Evolutionary conservation across 768 basidiomycete genomes (phyloP).

Genomic region (Calocera cornea): DNA sequence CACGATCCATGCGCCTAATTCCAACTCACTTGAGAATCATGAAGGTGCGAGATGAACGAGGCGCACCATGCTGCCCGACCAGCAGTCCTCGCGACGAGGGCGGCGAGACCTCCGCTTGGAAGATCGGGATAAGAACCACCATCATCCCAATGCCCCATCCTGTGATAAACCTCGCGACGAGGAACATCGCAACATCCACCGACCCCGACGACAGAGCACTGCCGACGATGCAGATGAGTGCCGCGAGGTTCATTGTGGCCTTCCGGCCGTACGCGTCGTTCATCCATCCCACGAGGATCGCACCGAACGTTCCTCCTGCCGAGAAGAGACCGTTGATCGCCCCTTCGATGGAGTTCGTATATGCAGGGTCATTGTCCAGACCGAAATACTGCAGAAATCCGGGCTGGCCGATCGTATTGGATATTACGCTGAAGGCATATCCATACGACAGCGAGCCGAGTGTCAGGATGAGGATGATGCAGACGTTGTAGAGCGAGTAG

Average conservation of each 20-base stretch:
- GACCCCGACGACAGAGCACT: background rate
- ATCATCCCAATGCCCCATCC: conserved; percentile 4
- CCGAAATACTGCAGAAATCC: background rate
- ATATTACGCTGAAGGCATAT: background rate
- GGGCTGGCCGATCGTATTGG: background rate
- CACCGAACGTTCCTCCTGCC: background rate
- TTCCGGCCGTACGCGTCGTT: conserved; percentile 1
- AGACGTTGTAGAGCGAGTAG: background rate
- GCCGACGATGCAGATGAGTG: conserved; percentile 1
- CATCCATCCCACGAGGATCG: background rate
- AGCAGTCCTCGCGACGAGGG: background rate
- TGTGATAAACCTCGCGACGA: conserved; percentile 1
- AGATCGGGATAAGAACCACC: background rate
- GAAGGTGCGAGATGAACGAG: background rate
- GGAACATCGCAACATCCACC: conserved; percentile 3
- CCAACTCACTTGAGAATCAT: background rate
- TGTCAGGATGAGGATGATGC: background rate
- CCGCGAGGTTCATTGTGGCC: background rate
- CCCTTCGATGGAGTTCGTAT: background rate
- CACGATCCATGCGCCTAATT: background rate
- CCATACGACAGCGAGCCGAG: conserved; percentile 1
- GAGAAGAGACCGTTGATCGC: background rate
- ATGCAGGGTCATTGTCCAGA: background rate
- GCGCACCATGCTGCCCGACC: background rate
- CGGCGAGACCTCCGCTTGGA: background rate